A percentile compares a stretch with the other conserved stretches of the same genome.
Conservation (phyloP, 495 filamentous ascomycete species). For the Beverwykella pulmonaria region DNA sequence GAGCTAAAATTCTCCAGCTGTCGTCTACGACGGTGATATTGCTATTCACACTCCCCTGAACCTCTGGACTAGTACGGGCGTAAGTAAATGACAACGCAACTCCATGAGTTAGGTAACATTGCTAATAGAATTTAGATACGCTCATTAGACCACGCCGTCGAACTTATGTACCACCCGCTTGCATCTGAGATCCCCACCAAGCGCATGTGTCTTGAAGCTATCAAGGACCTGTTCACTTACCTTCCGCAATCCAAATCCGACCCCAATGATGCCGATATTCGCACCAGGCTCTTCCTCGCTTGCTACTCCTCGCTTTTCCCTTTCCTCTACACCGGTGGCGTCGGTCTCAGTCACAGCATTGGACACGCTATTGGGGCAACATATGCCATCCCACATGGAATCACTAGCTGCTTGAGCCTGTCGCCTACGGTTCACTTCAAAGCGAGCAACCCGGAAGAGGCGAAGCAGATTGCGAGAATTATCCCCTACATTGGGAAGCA, state of each 20-base stretch:
- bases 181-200: slow-evolving; percentile 40
- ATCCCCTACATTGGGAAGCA: slow-evolving; percentile 35
- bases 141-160: slow-evolving; percentile 41
- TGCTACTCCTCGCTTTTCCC: slow-evolving; percentile 35
- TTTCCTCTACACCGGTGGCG: slow-evolving; percentile 36
- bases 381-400: slow-evolving; percentile 40
- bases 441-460: slow-evolving; percentile 36
- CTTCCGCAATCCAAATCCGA: slow-evolving; percentile 36
- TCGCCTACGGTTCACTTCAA: slow-evolving; percentile 40
- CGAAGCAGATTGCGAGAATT: slow-evolving; percentile 39
- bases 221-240: slow-evolving; percentile 36
- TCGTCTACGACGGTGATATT: slow-evolving; percentile 39
- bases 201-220: slow-evolving; percentile 34
- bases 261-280: slow-evolving; percentile 29
- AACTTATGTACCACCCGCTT: slow-evolving; percentile 41
- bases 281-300: slow-evolving; percentile 34
- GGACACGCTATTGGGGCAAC: slow-evolving; percentile 40
- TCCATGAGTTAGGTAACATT: background rate
- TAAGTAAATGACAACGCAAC: background rate
- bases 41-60: slow-evolving; percentile 36
- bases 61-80: slow-evolving; percentile 39
- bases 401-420: slow-evolving; percentile 40
- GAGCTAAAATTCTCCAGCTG: slow-evolving; percentile 12
- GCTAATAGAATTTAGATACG: slow-evolving; percentile 22
- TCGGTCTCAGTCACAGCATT: slow-evolving; percentile 40